A percentile compares a stretch with the other conserved stretches of the same genome.
Conservation (phyloP, 1,284 basidiomycete species). For the Microbotryum intermedium region DNA sequence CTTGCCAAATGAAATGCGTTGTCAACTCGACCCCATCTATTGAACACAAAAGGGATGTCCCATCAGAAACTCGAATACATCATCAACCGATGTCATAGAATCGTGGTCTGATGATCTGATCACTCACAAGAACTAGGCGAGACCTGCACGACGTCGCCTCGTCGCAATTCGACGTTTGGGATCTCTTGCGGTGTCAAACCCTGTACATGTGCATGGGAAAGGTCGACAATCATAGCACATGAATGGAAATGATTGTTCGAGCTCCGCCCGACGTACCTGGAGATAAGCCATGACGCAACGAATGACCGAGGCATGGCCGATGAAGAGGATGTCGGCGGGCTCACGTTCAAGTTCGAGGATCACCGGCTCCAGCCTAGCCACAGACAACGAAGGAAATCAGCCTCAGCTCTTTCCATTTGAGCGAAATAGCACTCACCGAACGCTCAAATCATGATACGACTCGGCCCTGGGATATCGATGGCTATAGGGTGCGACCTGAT, state of each 20-base stretch:
- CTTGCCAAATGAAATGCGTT: conserved; percentile 28
- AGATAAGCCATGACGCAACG: conserved; percentile 62
- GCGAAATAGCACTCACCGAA: conserved; percentile 39
- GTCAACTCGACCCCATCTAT: conserved; percentile 26
- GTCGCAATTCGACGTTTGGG: conserved; percentile 77
- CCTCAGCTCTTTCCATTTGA: neutral
- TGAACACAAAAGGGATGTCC: neutral
- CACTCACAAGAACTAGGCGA: conserved; percentile 29
- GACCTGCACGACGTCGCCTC: conserved; percentile 34
- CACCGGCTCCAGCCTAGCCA: conserved; percentile 57
- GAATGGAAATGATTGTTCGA: too few species aligned
- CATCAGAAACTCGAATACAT: neutral
- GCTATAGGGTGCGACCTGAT: conserved; percentile 84
- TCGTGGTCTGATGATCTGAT: too few species aligned
- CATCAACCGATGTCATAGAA: neutral
- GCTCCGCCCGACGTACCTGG: conserved; percentile 4
- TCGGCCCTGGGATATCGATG: conserved; percentile 80
- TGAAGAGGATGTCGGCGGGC: conserved; percentile 54
- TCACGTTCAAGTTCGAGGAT: conserved; percentile 75
- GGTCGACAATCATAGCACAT: conserved; percentile 13
- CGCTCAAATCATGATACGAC: conserved; percentile 80
- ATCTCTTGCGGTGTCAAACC: conserved; percentile 94
- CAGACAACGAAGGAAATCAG: conserved; percentile 3
- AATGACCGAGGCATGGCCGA: conserved; percentile 83
- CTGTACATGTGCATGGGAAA: conserved; percentile 68